These are phyloP conservation scores for Laburnicola sp. DNA, from an alignment of 2,329 filamentous ascomycete species.

Conservation along the genomic window DNA sequence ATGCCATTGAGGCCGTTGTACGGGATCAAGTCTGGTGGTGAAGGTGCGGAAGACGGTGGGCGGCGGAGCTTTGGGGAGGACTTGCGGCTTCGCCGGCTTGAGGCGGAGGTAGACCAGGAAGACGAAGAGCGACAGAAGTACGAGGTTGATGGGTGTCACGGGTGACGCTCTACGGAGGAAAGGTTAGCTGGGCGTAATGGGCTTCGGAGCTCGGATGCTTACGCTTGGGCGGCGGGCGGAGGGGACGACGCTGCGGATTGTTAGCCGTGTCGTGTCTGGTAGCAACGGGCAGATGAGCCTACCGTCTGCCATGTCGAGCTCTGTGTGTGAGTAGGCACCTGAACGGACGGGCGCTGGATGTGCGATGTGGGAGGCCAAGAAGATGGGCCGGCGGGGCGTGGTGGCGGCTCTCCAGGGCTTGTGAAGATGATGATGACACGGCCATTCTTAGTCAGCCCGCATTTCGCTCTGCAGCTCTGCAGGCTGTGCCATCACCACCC, in stretches of 20 bases:
- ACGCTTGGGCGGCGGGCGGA: constrained; percentile 51
- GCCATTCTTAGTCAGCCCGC: constrained; percentile 14
- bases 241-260: constrained; percentile 65
- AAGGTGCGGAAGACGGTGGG: constrained; percentile 87
- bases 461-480: constrained; percentile 10
- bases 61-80: constrained; percentile 60
- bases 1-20: constrained; percentile 75
- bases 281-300: not conserved
- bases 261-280: constrained; percentile 3
- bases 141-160: constrained; percentile 63
- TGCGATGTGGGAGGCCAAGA: not conserved
- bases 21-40: constrained; percentile 78
- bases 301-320: constrained; percentile 33
- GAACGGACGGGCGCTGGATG: not conserved
- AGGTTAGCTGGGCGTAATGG: constrained; percentile 2
- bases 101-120: constrained; percentile 62
- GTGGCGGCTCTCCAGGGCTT: constrained; percentile 18
- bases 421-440: not conserved
- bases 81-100: constrained; percentile 55
- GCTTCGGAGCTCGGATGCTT: constrained; percentile 28
- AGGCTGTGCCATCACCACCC: not conserved
- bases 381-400: constrained; percentile 4
- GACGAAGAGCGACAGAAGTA: constrained; percentile 62
- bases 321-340: not conserved
- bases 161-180: constrained; percentile 53